phyloP scores from a whole-genome alignment of 176 grass and related monocot species.

The Tillandsia fasciculata region DNA sequence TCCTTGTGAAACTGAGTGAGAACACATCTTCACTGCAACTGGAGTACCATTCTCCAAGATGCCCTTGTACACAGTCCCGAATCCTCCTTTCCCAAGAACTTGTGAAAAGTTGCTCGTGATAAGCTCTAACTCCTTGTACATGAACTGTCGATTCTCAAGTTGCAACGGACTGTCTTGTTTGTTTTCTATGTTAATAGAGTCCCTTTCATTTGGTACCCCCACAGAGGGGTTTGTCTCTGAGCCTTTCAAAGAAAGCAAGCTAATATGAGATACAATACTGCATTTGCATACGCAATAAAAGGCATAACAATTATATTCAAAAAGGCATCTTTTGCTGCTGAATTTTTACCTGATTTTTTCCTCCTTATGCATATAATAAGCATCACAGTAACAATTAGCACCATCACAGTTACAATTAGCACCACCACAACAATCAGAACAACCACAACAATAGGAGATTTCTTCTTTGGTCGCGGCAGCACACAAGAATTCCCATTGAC shows the following conservation, averaged over 20 bases:
- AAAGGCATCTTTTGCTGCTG: too few species aligned
- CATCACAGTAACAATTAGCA: neutral
- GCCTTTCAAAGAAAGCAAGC: neutral
- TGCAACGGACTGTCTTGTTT: neutral
- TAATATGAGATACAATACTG: neutral
- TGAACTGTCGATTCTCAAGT: conserved; percentile 43
- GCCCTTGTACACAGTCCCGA: conserved; percentile 48
- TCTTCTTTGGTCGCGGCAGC: neutral
- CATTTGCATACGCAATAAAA: neutral
- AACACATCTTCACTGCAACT: conserved; percentile 51
- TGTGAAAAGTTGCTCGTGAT: conserved; percentile 49
- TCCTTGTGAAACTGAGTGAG: conserved; percentile 38
- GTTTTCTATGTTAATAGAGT: neutral
- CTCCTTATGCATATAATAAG: conserved; percentile 1
- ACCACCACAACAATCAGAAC: neutral
- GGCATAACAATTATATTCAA: too few species aligned
- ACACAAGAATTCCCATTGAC: neutral
- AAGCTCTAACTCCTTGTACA: conserved; percentile 28
- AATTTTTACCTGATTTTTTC: conserved; percentile 5
- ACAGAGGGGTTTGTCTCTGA: neutral
- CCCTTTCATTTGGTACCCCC: neutral
- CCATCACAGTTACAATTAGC: neutral
- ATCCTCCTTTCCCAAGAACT: conserved; percentile 49
- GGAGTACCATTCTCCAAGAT: conserved; percentile 41
- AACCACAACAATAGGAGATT: conserved; percentile 9